Evolutionary conservation across 2,329 filamentous ascomycete species (phyloP).

Genomic region (Cladorrhinum sp.): DNA sequence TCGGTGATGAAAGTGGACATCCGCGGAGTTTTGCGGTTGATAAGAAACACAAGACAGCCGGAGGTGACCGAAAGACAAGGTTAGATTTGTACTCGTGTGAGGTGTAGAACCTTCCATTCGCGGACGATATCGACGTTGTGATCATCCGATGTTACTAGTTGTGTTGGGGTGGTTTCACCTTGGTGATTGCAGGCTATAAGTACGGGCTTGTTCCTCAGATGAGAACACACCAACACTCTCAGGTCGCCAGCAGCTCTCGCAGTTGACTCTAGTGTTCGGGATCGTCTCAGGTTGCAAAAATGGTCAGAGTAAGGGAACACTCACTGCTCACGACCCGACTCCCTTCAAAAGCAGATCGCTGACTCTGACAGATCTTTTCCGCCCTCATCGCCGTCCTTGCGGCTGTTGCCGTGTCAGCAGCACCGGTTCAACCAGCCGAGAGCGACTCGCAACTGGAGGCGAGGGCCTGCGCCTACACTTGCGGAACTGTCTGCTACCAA

Average conservation of each 20-base stretch:
- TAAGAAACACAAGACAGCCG: too few relatives aligned
- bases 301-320: slow-evolving; percentile 14
- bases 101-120: not conserved
- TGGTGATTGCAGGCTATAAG: too few relatives aligned
- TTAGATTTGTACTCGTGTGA: not conserved
- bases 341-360: too few relatives aligned
- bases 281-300: slow-evolving; percentile 5
- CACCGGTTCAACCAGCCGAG: slow-evolving; percentile 19
- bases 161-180: too few relatives aligned
- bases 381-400: slow-evolving; percentile 19
- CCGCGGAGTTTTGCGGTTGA: too few relatives aligned
- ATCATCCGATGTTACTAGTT: not conserved
- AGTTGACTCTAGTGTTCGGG: not conserved
- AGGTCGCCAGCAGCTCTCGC: not conserved
- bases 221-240: not conserved
- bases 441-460: slow-evolving; percentile 21
- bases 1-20: too few relatives aligned
- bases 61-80: too few relatives aligned
- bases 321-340: too few relatives aligned
- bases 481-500: slow-evolving; percentile 38
- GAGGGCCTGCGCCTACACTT: slow-evolving; percentile 36
- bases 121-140: not conserved
- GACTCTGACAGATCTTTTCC: slow-evolving; percentile 18
- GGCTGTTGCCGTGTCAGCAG: slow-evolving; percentile 17
- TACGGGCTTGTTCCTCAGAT: not conserved